These are phyloP conservation scores for Ustilago xerochloae DNA, from an alignment of 1,284 basidiomycete species.

Conservation along the genomic window DNA sequence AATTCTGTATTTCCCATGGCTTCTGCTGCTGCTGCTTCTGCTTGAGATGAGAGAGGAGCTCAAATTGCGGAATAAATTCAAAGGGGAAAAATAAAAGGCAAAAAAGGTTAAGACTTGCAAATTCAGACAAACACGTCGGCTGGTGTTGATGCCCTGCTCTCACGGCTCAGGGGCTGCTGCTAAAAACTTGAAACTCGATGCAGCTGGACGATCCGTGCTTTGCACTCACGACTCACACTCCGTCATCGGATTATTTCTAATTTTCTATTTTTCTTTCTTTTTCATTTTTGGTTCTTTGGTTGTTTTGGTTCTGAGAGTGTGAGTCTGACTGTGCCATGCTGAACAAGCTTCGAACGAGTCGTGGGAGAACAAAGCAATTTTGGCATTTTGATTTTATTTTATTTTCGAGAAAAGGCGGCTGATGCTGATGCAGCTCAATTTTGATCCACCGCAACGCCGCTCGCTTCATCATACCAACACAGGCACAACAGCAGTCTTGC, in stretches of 20 bases:
- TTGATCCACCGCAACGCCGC: conserved; percentile 12
- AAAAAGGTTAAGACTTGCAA: too few species aligned
- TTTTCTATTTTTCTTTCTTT: not conserved
- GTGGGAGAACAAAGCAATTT: not conserved
- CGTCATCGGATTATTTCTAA: not conserved
- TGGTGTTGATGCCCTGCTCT: too few species aligned
- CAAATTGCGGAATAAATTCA: not conserved
- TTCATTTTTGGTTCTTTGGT: not conserved
- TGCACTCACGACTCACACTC: too few species aligned
- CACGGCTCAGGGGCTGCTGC: too few species aligned
- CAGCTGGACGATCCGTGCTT: not conserved
- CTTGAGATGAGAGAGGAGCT: not conserved
- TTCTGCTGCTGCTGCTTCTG: not conserved
- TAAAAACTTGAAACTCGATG: not conserved
- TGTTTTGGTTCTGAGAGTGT: not conserved
- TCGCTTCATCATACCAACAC: not conserved
- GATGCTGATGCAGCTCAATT: conserved; percentile 19
- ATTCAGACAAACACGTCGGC: too few species aligned
- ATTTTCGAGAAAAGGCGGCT: conserved; percentile 15
- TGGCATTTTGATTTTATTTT: too few species aligned
- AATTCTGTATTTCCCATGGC: not conserved
- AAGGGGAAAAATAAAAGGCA: not conserved
- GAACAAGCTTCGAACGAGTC: not conserved
- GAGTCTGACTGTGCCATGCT: not conserved
- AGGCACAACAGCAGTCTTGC: not conserved